Evolutionary conservation across 495 filamentous ascomycete genomes (phyloP).

Genomic region (Hyaloscypha bicolor): DNA sequence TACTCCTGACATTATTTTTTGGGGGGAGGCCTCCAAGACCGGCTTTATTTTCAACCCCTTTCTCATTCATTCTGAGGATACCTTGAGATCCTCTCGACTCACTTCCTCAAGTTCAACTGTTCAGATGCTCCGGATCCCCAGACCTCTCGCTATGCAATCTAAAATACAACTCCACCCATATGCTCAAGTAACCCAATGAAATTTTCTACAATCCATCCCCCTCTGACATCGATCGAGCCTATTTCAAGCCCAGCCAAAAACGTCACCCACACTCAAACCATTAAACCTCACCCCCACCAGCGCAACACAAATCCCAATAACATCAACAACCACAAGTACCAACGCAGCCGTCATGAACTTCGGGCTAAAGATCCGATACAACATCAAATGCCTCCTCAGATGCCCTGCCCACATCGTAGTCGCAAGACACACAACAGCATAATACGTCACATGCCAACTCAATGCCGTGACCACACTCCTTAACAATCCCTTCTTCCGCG

Average conservation of each 20-base stretch:
- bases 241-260: constrained; percentile 74
- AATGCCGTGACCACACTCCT: constrained; percentile 69
- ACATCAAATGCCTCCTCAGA: constrained; percentile 89
- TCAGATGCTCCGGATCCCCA: background rate
- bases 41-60: background rate
- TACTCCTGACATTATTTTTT: background rate
- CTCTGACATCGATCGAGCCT: background rate
- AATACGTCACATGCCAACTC: constrained; percentile 75
- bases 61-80: background rate
- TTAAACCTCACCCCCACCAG: constrained; percentile 73
- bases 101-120: background rate
- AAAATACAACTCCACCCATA: background rate
- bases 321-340: constrained; percentile 73
- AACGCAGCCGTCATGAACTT: constrained; percentile 83
- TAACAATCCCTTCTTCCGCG: constrained; percentile 60
- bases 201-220: background rate
- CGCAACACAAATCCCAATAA: constrained; percentile 68
- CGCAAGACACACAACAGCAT: constrained; percentile 76
- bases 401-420: constrained; percentile 81
- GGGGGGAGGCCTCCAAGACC: background rate
- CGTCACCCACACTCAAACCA: constrained; percentile 74
- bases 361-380: constrained; percentile 93
- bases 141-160: constrained; percentile 7
- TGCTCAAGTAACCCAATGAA: background rate
- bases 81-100: too few relatives aligned